Base-by-base conservation (phyloP, 2,329 filamentous ascomycete genomes). In the Ciborinia camelliae region DNA sequence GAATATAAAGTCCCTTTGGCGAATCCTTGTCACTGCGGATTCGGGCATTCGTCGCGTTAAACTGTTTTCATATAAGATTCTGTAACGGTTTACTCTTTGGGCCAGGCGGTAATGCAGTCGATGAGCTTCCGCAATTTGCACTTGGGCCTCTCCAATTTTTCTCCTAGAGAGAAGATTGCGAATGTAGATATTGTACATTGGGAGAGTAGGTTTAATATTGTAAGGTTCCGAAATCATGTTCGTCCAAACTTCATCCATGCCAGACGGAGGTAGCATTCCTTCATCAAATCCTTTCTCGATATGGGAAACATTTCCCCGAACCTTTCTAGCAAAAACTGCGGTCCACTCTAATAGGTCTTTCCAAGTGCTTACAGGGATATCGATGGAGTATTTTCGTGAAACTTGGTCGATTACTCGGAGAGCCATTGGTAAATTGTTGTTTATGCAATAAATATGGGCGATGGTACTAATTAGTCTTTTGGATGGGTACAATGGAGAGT, bases 391-490 rank as follows among this genome's bases (percentile, higher is more conserved):
- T 8, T 79, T 78, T 1, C 76, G 76, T 0, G 90, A 88, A 55
- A 93, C 74, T 69, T 84, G 84, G 66, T 89, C 82, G 15, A 92
- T 76, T 0, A 89, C 71, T 48, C 83, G 80, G 32, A 88, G 72
- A 15, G 85, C 89, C 1, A 81, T 78, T 0, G 80, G 73, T 4
- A 92, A 79, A 63, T 88, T 81, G 55, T 84, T 86, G 75, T 88
- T 90, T 67, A 81, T 82, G n/a, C 88, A 84, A 68, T 88, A 90
- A 1, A 81, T 79, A 72, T 91, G 86, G 7, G 88, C 87, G n/a
- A 93, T 77, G 10, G 87, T 83, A 63, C 84, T 79, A 28, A 94
- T 79, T 0, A 93, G 79, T 2, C 79, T 77, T 9, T 74, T 68
- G 0, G 83, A 85, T 2, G 91, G 90, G 59, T 80, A 78, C 39